Evolutionary conservation across 2,329 filamentous ascomycete species (phyloP), one percentile per base, ranked within the genome.

Genomic region (Cercospora beticola): DNA sequence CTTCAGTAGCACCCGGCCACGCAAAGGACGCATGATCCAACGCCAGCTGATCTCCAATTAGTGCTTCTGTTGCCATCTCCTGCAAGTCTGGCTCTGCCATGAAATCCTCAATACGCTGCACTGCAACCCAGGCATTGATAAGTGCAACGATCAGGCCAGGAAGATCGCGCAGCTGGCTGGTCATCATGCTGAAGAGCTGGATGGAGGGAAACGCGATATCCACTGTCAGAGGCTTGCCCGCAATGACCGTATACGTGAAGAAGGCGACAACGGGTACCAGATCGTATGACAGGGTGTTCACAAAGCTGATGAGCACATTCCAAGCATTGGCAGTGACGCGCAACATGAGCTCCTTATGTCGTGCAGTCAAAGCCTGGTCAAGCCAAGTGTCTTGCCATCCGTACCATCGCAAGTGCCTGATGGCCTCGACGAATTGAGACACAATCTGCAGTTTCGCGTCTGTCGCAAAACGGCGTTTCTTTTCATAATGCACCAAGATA

Each of bases 141-240:
- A 94, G 81, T 0, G 90, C 87, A 0, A 91, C 93, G 54, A 96
- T 88, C 9, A 97, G 82, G 31, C 87, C 84, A 2, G 94, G 94
- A 0, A 96, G 81, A 63, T 93, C 90, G 65, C 89, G 88, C 60
- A 97, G 82, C 69, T 89, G 92, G 1, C 82, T 83, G 74, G 94
- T 91, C 10, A 97, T 82, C 82, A 94, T 88, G 0, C 83, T 83
- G 74, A 97, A 97, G 0, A 97, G 83, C 69, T 94, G 90, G 2
- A 97, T 83, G 0, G 93, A 93, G 0, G 93, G 93, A 78, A 97
- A 97, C 9, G 93, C 93, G 28, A 97, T 85, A 69, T 97, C 91
- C 40, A 97, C 88, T 0, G 89, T 88, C 8, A 97, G 80, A 0
- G 88, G 86, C 59, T 87, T 84, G 0, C 88, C 87, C 4, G 90